Percentiles rank a stretch among this genome's conserved stretches.
Conservation (phyloP, 805 yeast genomes). For the Kodamaea leandrae region DNA sequence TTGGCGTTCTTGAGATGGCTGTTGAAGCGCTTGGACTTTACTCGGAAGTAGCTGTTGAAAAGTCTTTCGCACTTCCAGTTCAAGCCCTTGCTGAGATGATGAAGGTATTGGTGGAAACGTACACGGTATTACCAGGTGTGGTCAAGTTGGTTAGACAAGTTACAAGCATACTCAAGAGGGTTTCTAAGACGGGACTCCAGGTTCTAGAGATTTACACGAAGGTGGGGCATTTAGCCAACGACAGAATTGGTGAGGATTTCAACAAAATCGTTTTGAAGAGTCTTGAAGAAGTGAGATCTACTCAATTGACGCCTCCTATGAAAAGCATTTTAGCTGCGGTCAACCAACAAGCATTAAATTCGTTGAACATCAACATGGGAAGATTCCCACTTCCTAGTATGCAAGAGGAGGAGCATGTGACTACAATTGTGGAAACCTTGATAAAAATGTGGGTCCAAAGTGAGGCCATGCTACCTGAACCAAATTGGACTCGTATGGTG, state of each 20-base stretch:
- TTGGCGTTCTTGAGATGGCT: slow-evolving; percentile 5
- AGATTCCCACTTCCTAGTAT: slow-evolving; percentile 29
- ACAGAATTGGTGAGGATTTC: slow-evolving; percentile 6
- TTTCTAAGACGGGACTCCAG: neutral
- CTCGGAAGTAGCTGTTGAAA: slow-evolving; percentile 7
- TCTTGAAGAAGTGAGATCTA: neutral
- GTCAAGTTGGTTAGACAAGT: slow-evolving; percentile 14
- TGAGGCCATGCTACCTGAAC: slow-evolving; percentile 15
- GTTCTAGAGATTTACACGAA: slow-evolving; percentile 8
- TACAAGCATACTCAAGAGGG: neutral
- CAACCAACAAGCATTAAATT: slow-evolving; percentile 7
- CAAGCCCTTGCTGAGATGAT: slow-evolving; percentile 5
- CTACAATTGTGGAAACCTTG: slow-evolving; percentile 23
- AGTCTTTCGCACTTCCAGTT: slow-evolving; percentile 4
- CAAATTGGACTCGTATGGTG: slow-evolving; percentile 36
- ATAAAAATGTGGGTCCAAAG: slow-evolving; percentile 31
- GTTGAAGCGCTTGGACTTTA: slow-evolving; percentile 6
- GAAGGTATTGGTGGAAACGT: slow-evolving; percentile 3
- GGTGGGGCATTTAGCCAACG: slow-evolving; percentile 4
- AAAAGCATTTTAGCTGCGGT: neutral
- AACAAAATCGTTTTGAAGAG: slow-evolving; percentile 4
- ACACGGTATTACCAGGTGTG: slow-evolving; percentile 16
- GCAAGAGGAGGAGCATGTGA: slow-evolving; percentile 21
- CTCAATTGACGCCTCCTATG: no score
- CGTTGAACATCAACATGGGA: slow-evolving; percentile 33